Conservation (phyloP, 495 filamentous ascomycete species). For the Cercophora newfieldiana region DNA sequence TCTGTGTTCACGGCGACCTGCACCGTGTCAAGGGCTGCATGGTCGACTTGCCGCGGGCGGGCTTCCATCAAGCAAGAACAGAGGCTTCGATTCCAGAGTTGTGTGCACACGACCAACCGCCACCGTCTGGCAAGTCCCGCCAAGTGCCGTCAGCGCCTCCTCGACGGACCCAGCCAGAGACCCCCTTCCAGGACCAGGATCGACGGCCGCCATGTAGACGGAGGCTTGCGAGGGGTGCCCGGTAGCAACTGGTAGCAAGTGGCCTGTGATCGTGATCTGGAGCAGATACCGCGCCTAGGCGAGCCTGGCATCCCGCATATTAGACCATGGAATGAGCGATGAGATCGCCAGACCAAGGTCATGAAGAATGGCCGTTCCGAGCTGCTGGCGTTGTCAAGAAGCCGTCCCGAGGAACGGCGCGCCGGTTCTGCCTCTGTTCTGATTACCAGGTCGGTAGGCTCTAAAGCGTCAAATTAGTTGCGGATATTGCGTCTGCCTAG, state of each 20-base stretch:
- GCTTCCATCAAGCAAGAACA: conserved; percentile 5
- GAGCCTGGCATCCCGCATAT: conserved; percentile 13
- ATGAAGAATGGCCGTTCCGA: neutral
- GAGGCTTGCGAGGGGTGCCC: neutral
- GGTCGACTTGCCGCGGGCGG: conserved; percentile 4
- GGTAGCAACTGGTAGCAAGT: conserved; percentile 4
- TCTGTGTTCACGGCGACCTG: conserved; percentile 8
- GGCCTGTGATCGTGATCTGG: conserved; percentile 16
- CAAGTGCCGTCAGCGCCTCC: conserved; percentile 7
- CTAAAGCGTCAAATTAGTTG: conserved; percentile 9
- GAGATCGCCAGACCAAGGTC: neutral
- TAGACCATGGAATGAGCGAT: neutral
- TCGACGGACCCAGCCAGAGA: neutral
- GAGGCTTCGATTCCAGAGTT: conserved; percentile 4
- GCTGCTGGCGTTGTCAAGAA: neutral
- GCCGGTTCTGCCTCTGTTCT: neutral
- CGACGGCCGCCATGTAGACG: conserved; percentile 26
- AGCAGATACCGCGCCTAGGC: conserved; percentile 22
- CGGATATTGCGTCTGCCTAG: conserved; percentile 12
- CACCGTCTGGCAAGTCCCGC: conserved; percentile 1
- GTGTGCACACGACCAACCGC: neutral
- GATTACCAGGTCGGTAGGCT: conserved; percentile 20
- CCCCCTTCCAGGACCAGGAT: conserved; percentile 15
- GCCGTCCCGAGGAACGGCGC: conserved; percentile 6
- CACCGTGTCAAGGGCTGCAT: conserved; percentile 23